phyloP scores from a whole-genome alignment of 495 filamentous ascomycete species.

The Penicillium verhagenii region DNA sequence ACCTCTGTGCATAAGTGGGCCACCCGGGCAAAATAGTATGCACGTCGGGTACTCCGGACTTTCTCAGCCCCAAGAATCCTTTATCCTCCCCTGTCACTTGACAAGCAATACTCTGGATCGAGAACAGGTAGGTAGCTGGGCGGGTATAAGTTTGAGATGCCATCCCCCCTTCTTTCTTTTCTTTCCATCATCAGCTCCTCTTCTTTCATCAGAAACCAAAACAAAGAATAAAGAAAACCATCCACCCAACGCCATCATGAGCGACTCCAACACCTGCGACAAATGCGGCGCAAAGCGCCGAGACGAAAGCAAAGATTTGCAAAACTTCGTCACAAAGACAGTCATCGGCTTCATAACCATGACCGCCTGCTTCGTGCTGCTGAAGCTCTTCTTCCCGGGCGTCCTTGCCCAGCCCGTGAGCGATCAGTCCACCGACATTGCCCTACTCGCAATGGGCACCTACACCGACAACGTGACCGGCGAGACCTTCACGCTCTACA shows the following conservation, averaged over 20 bases:
- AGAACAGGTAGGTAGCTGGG: too few species aligned
- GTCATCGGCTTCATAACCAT: slow-evolving; percentile 2
- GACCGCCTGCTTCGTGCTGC: not conserved
- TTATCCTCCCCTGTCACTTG: too few species aligned
- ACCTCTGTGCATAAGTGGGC: too few species aligned
- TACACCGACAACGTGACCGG: not conserved
- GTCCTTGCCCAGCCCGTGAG: not conserved
- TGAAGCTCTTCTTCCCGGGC: not conserved
- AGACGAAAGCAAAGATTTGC: not conserved
- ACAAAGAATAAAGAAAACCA: not conserved
- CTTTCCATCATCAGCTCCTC: too few species aligned
- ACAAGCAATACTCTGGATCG: too few species aligned
- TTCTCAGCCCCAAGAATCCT: too few species aligned
- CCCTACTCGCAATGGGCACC: not conserved
- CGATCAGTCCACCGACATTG: not conserved
- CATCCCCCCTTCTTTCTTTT: too few species aligned
- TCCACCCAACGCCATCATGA: too few species aligned
- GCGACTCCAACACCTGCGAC: not conserved
- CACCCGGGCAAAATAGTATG: too few species aligned
- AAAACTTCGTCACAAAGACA: not conserved
- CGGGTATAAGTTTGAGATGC: too few species aligned
- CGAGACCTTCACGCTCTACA: not conserved
- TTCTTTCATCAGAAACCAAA: not conserved
- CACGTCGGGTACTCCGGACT: too few species aligned
- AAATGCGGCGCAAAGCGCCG: not conserved